A percentile compares a stretch with the other conserved stretches of the same genome.
Evolutionary conservation across 2,329 filamentous ascomycete genomes (phyloP).

Genomic region (Ophiocordyceps polyrhachis-furcata): DNA sequence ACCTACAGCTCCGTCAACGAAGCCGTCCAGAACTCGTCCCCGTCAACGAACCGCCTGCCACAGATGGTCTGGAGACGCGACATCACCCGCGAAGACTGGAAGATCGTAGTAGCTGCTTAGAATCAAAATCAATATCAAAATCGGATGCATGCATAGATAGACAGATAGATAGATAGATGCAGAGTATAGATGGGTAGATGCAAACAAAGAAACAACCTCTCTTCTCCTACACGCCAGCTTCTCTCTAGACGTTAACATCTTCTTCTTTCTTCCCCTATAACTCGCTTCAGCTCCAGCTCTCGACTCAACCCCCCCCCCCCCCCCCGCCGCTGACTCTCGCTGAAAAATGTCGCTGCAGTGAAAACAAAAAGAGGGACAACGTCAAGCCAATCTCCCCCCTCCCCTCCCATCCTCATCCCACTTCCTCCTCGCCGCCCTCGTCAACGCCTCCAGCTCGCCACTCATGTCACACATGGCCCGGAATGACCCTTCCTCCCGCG

Average conservation of each 20-base stretch:
- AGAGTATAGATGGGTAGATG: no score
- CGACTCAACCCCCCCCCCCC: no score
- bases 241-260: no score
- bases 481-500: constrained; percentile 46
- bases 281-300: no score
- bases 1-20: not conserved
- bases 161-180: not conserved
- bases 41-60: not conserved
- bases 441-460: constrained; percentile 32
- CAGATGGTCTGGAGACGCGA: not conserved
- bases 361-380: no score
- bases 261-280: not conserved
- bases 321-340: no score
- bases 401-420: constrained; percentile 17
- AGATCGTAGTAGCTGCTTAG: no score
- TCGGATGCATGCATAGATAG: no score
- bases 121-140: no score
- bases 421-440: constrained; percentile 36
- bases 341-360: no score
- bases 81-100: not conserved
- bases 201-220: no score
- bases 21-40: not conserved
- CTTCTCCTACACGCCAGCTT: no score
- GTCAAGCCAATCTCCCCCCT: constrained; percentile 9
- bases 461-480: constrained; percentile 46